These are phyloP conservation scores for Ustilago shanxiensis DNA, from an alignment of 1,284 basidiomycete genomes.

Conservation along the genomic window DNA sequence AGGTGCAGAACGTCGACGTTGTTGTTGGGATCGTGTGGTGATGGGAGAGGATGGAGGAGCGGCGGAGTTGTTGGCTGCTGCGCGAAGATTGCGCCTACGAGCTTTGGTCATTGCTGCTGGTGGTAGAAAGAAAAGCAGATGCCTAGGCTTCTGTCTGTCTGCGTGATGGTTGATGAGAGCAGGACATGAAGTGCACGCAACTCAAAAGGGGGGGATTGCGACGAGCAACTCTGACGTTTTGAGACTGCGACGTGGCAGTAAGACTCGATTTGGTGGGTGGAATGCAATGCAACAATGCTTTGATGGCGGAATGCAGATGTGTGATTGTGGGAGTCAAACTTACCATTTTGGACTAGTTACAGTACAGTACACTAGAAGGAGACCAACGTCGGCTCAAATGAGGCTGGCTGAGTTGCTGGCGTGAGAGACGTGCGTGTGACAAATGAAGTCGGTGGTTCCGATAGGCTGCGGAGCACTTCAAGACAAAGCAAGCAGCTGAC, in stretches of 20 bases:
- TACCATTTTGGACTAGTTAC: constrained; percentile 11
- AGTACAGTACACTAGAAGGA: no score
- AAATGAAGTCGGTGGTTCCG: constrained; percentile 17
- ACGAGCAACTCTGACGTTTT: no score
- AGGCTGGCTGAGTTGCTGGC: not conserved
- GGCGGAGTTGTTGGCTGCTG: not conserved
- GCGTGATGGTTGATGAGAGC: not conserved
- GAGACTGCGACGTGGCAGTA: no score
- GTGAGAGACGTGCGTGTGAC: constrained; percentile 4
- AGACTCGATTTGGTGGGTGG: no score
- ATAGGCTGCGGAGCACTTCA: no score
- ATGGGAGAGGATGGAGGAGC: constrained; percentile 4
- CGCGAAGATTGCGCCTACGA: constrained; percentile 38
- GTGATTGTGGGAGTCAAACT: constrained; percentile 1
- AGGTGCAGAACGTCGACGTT: not conserved
- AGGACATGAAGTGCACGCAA: not conserved
- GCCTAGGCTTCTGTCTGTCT: not conserved
- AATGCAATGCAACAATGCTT: no score
- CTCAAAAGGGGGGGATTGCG: no score
- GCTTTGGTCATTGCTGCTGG: constrained; percentile 28
- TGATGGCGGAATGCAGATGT: constrained; percentile 1
- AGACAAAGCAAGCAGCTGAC: no score
- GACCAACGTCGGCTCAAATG: no score
- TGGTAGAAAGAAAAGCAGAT: no score
- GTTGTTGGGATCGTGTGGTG: constrained; percentile 1